phyloP scores from a whole-genome alignment of 129 eudicot species.

The Heracleum sosnowskyi region DNA sequence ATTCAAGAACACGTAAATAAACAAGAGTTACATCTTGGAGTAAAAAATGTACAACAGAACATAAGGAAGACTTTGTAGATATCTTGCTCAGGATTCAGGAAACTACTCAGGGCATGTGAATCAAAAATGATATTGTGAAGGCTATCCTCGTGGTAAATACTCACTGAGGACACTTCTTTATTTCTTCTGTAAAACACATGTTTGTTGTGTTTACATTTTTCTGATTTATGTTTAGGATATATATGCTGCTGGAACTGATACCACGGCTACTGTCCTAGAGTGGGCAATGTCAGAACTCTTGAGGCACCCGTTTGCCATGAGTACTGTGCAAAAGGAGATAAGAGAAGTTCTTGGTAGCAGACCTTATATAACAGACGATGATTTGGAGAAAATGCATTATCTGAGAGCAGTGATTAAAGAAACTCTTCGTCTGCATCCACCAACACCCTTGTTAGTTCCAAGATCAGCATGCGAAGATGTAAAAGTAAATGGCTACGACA shows the following conservation, averaged over 20 bases:
- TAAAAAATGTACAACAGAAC: neutral
- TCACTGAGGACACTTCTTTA: neutral
- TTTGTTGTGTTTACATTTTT: neutral
- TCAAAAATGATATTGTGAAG: slow-evolving; percentile 41
- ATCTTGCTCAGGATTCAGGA: slow-evolving; percentile 37
- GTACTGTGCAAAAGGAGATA: slow-evolving; percentile 29
- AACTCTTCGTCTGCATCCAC: neutral
- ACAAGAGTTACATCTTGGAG: neutral
- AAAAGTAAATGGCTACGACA: slow-evolving; percentile 31
- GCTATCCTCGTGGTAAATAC: slow-evolving; percentile 25
- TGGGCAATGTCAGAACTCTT: slow-evolving; percentile 43
- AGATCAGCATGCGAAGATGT: slow-evolving; percentile 26
- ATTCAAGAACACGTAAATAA: slow-evolving; percentile 23
- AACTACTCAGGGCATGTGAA: slow-evolving; percentile 21
- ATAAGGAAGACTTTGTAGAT: slow-evolving; percentile 35
- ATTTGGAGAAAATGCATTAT: slow-evolving; percentile 38
- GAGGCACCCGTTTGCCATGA: slow-evolving; percentile 22
- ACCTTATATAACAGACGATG: slow-evolving; percentile 16
- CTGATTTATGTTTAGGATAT: slow-evolving; percentile 18
- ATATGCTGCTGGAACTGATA: slow-evolving; percentile 40
- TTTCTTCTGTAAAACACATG: neutral
- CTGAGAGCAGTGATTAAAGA: slow-evolving; percentile 15
- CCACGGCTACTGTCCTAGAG: slow-evolving; percentile 29
- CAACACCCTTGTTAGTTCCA: slow-evolving; percentile 24
- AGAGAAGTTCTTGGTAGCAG: slow-evolving; percentile 2